Evolutionary conservation across 345 rosid genomes (phyloP).

Genomic region (Erysimum cheiranthoides): DNA sequence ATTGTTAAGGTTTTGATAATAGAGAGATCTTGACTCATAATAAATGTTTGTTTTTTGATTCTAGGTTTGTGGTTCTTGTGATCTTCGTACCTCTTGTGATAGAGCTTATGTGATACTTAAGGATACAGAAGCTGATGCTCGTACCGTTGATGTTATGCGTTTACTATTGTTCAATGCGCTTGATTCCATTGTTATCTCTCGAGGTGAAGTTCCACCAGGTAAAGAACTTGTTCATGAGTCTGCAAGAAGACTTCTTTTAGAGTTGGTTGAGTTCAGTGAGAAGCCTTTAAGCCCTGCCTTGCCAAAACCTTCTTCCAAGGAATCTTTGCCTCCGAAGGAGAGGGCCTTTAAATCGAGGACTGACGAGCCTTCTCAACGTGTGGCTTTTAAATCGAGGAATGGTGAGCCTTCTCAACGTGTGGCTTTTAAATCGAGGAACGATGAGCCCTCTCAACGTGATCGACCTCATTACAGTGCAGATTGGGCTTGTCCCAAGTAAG

Average conservation of each 20-base stretch:
- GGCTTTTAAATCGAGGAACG: slow-evolving; percentile 27
- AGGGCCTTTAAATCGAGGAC: slow-evolving; percentile 19
- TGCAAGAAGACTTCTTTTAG: slow-evolving; percentile 73
- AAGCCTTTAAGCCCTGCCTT: slow-evolving; percentile 57
- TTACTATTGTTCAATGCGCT: slow-evolving; percentile 68
- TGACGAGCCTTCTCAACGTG: background rate
- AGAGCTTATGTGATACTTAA: slow-evolving; percentile 80
- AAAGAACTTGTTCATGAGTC: slow-evolving; percentile 60
- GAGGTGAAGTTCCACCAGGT: slow-evolving; percentile 59
- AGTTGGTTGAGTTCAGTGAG: slow-evolving; percentile 76
- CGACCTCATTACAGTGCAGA: slow-evolving; percentile 50
- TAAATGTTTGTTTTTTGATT: slow-evolving; percentile 20
- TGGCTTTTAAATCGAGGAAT: background rate
- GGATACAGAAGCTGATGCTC: slow-evolving; percentile 70
- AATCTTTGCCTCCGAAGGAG: slow-evolving; percentile 42
- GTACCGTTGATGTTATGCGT: slow-evolving; percentile 88
- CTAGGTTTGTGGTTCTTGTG: slow-evolving; percentile 87
- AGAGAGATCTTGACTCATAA: slow-evolving; percentile 17
- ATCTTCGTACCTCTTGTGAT: slow-evolving; percentile 84
- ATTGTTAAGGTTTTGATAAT: background rate
- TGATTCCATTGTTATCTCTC: slow-evolving; percentile 67
- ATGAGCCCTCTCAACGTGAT: slow-evolving; percentile 43
- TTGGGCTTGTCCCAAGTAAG: slow-evolving; percentile 92
- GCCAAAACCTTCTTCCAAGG: slow-evolving; percentile 54
- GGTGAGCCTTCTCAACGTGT: slow-evolving; percentile 21